Evolutionary conservation across 2,329 filamentous ascomycete species (phyloP), one percentile per base, ranked within the genome.

Genomic region (Stagonosporopsis vannaccii): DNA sequence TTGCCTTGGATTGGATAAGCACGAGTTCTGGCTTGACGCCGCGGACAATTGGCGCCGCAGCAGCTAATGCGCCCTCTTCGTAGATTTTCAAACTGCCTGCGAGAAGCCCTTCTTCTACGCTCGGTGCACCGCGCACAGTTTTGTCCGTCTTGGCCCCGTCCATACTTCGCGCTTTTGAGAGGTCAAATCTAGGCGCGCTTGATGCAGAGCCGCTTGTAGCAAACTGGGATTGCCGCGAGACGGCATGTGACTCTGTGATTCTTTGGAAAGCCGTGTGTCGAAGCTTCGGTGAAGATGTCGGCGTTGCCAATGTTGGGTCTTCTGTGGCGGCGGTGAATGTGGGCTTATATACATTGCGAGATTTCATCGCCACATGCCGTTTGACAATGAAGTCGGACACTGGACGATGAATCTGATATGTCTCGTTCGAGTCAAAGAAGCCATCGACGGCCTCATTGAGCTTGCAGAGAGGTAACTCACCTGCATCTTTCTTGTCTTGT

Each of bases 391-490:
- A 42, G 8, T 20, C 12, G 17, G 22, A 30, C 46, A 42, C 20
- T 6, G 28, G 41, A 28, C 41, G 30, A 11, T 46, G 20, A 2
- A 22, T 23, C 9, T 25, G 41, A 42, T 28, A 46, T 40, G 35
- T 36, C 26, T 33, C 41, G 8, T 30, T 3, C 17, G 13, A n/a
- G 6, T 7, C 11, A 4, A 22, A 30, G 25, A 56, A 56, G 33
- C 50, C 46, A 51, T 56, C 22, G n/a, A 51, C 41, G 30, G 46
- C 36, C 17, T 39, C 28, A 41, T 46, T 46, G 5, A 41, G 35
- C 22, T 35, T 32, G 41, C 32, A 32, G 36, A 46, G 51, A 1
- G 22, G 26, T 56, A 41, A 46, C 35, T 56, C 28, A 46, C 9
- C 17, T 22, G 26, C 22, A 13, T 17, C 20, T n/a, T 7, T 22